Base-by-base conservation (phyloP, 108 stramenopile species). In the Thalassiosira profunda region DNA sequence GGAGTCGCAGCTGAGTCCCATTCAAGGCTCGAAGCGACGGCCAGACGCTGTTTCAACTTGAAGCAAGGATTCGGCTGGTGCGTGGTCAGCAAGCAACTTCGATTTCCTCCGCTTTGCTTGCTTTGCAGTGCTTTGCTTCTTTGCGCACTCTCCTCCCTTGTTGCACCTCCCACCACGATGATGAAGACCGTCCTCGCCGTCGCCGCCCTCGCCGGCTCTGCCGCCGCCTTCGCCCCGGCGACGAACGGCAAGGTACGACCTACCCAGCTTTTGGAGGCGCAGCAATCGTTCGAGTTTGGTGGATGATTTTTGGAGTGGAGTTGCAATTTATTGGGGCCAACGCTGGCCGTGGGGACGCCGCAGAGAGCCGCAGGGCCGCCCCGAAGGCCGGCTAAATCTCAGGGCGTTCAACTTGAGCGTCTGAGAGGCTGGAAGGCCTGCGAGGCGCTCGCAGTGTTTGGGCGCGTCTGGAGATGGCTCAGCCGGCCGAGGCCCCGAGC, bases 151-250 rank as follows among this genome's bases (percentile, higher is more conserved):
- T n/a, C n/a, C n/a, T n/a, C n/a, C n/a, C n/a, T n/a, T n/a, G n/a
- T n/a, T n/a, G n/a, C n/a, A n/a, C n/a, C n/a, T n/a, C n/a, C n/a
- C n/a, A n/a, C n/a, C n/a, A n/a, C n/a, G n/a, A n/a, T n/a, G n/a
- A 86, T 86, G 85, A 86, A 81, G 82, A 81, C 55, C 55, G 18
- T 84, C 43, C 79, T 75, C 68, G 44, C 74, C 53, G 38, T 81
- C 67, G 75, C 82, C 63, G 62, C 82, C 56, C 72, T 86, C 28
- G 37, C 81, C 45, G 58, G 75, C 34, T 65, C 80, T 35, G 68
- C 82, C 31, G 53, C 85, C 35, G 85, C 85, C 48, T 86, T 86
- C 65, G 82, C 70, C 47, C 72, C 82, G 24, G 62, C 54, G 20
- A 28, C 33, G 20, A 67, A 38, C 37, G 70, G 51, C 67, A 83